phyloP scores from a whole-genome alignment of 495 filamentous ascomycete genomes.

The Baudoinia panamericana region DNA sequence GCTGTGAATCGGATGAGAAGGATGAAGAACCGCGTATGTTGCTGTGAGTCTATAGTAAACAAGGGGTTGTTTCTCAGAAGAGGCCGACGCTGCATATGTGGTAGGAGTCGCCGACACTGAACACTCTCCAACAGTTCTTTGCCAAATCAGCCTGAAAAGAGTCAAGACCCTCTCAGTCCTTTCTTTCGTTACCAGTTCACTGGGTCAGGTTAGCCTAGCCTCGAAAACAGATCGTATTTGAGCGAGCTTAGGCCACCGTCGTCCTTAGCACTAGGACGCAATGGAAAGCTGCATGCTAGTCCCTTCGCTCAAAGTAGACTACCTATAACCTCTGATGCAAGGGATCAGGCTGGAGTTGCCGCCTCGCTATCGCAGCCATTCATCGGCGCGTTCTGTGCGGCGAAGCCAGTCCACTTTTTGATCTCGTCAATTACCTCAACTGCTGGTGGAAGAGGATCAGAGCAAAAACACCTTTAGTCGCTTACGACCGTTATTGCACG shows the following conservation, averaged over 20 bases:
- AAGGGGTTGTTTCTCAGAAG: constrained; percentile 7
- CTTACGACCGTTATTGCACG: too few relatives aligned
- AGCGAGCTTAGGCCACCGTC: constrained; percentile 20
- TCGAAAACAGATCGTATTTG: constrained; percentile 22
- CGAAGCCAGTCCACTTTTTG: not conserved
- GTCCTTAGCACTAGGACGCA: constrained; percentile 12
- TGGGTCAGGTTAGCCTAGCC: constrained; percentile 22
- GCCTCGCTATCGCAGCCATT: constrained; percentile 1
- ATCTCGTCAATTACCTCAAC: too few relatives aligned
- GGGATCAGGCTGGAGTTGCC: constrained; percentile 2
- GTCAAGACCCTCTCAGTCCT: too few relatives aligned
- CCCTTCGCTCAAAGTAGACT: constrained; percentile 13
- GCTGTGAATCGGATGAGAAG: too few relatives aligned
- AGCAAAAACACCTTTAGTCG: too few relatives aligned
- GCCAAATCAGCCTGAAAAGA: too few relatives aligned
- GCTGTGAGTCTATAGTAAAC: not conserved
- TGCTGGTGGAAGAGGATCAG: too few relatives aligned
- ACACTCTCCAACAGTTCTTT: constrained; percentile 7
- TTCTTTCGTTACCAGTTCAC: constrained; percentile 13
- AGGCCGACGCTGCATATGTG: constrained; percentile 7
- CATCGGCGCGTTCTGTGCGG: not conserved
- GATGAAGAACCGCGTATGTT: too few relatives aligned
- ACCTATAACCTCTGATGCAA: constrained; percentile 14
- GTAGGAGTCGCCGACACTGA: constrained; percentile 18
- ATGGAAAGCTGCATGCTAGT: constrained; percentile 19